Percentiles rank a stretch among this genome's conserved stretches.
Evolutionary conservation across 129 eudicot genomes (phyloP).

Genomic region (Mikania micrantha): DNA sequence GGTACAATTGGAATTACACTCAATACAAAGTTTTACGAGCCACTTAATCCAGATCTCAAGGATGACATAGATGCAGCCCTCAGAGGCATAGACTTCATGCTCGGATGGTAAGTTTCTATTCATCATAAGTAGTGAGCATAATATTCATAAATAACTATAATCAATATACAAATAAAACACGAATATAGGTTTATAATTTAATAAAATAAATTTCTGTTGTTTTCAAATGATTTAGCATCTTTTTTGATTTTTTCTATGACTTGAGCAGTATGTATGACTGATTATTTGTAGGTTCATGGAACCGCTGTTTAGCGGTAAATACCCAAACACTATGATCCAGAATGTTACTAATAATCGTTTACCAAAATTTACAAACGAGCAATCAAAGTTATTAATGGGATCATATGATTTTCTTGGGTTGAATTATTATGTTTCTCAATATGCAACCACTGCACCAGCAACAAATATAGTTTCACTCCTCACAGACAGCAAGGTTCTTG

Average conservation of each 20-base stretch:
- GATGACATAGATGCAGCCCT: conserved; percentile 26
- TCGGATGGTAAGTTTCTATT: conserved; percentile 29
- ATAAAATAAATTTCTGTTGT: no score
- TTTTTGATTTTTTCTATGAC: background rate
- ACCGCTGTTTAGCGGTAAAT: conserved; percentile 20
- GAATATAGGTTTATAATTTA: background rate
- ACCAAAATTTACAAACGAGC: conserved; percentile 15
- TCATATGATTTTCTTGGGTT: conserved; percentile 37
- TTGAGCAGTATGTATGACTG: background rate
- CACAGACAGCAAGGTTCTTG: conserved; percentile 13
- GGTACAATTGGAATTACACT: conserved; percentile 26
- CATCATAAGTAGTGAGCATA: background rate
- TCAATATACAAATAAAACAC: background rate
- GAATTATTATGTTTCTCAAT: conserved; percentile 27
- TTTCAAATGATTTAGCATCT: background rate
- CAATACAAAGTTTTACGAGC: conserved; percentile 12
- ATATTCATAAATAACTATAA: background rate
- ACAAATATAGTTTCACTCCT: background rate
- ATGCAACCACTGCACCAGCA: conserved; percentile 17
- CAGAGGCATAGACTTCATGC: conserved; percentile 25
- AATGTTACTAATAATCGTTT: conserved; percentile 12
- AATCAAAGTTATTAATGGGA: conserved; percentile 17
- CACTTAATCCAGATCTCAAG: conserved; percentile 7
- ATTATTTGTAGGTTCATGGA: conserved; percentile 27
- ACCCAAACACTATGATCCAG: conserved; percentile 21